Base-by-base conservation (phyloP, 441 rosid species). In the Macaranga tanarius region DNA sequence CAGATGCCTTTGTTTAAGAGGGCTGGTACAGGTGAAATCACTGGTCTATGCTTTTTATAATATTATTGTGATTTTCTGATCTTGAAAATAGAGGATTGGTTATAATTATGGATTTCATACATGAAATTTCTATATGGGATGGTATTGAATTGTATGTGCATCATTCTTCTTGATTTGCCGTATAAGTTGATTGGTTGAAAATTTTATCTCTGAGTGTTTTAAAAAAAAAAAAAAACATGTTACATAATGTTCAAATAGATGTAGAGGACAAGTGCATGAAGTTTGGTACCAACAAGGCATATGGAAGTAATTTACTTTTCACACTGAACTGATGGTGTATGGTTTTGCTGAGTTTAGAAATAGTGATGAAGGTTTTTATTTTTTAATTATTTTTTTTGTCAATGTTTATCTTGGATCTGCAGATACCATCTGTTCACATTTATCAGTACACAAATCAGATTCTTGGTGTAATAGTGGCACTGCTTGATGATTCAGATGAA, bases 1-100 rank as follows among this genome's bases (percentile, higher is more conserved):
- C 76, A 85, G 98, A 79, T 83, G 97, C 82, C 99, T 95, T 79
- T 93, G 97, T 86, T 86, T 93, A 74, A 88, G 90, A 83, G 99
- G 99, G 82, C 85, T 95, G 73, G 99, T 92, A 72, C 97, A 93
- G 91, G 99, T 95, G 67, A 75, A 73, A 64, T 25, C 4, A 10
- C 23, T 38, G 40, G 44, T 48, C 12, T 20, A 10, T 12, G 58
- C n/a, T 70, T 47, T n/a, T 45, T 26, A 64, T 65, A 42, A 42
- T 42, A 42, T 50, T 56, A 10, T 62, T 34, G 10, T 71, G 56
- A 73, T 83, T 65, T 47, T 28, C 45, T 62, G 45, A 51, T 50
- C 5, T 51, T 47, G 47, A 20, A n/a, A 54, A 20, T 25, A 51
- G n/a, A 26, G 22, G 17, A 42, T 44, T 10, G 15, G 10, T 28